These are phyloP conservation scores for Epichloe coenophiala DNA, from an alignment of 2,329 filamentous ascomycete genomes.

Conservation along the genomic window DNA sequence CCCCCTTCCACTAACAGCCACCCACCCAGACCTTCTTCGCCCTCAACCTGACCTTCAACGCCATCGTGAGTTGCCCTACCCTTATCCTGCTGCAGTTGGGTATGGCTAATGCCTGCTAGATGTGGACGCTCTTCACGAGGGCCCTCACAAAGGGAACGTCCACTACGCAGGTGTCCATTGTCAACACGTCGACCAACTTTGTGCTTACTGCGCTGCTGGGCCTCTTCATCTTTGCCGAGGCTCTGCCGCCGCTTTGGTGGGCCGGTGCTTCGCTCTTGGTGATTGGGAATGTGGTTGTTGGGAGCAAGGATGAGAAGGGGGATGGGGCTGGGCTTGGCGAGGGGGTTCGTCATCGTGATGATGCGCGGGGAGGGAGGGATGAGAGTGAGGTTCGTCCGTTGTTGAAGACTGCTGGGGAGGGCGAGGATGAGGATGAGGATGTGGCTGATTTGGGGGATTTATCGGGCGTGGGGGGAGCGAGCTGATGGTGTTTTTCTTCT, in stretches of 20 bases:
- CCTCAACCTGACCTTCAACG: conserved; percentile 63
- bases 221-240: conserved; percentile 55
- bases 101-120: conserved; percentile 23
- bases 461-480: conserved; percentile 5
- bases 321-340: conserved; percentile 9
- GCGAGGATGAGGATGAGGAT: conserved; percentile 17
- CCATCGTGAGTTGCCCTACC: conserved; percentile 31
- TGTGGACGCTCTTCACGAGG: conserved; percentile 75
- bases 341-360: too few species aligned
- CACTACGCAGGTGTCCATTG: conserved; percentile 66
- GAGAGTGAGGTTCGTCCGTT: conserved; percentile 19
- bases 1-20: background rate
- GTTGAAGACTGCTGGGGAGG: conserved; percentile 2
- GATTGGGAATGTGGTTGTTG: conserved; percentile 66
- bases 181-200: conserved; percentile 76
- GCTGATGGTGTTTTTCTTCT: background rate
- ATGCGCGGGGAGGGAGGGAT: background rate
- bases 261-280: conserved; percentile 58
- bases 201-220: conserved; percentile 64
- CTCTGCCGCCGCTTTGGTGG: conserved; percentile 64
- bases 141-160: conserved; percentile 62
- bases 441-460: conserved; percentile 20
- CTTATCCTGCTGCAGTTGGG: too few species aligned
- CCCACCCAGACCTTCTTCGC: conserved; percentile 52
- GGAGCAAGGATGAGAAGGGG: conserved; percentile 46